Conservation (phyloP, 495 filamentous ascomycete genomes). For the Lasiosphaeris hirsuta region DNA sequence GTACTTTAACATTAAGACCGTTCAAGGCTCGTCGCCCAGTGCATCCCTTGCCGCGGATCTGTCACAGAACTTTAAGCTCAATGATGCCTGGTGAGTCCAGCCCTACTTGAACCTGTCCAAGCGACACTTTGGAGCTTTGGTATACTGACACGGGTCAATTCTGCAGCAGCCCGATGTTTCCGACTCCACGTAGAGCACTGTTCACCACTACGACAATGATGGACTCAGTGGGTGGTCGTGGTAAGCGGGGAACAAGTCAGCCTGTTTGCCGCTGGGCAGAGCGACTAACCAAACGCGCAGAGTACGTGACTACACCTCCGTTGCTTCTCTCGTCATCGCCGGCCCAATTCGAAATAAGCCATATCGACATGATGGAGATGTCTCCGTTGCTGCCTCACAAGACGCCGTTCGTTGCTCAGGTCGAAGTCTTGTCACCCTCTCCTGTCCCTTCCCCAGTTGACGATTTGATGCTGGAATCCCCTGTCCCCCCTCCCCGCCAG, state of each 20-base stretch:
- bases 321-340: conserved; percentile 78
- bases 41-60: conserved; percentile 87
- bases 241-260: conserved; percentile 60
- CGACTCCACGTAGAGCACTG: conserved; percentile 87
- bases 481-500: conserved; percentile 36
- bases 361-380: conserved; percentile 82
- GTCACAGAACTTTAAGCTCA: conserved; percentile 92
- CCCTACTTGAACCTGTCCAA: background rate
- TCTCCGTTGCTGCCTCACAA: conserved; percentile 87
- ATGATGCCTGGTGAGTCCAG: conserved; percentile 71
- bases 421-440: conserved; percentile 66
- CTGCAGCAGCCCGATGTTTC: conserved; percentile 74
- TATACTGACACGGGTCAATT: conserved; percentile 22
- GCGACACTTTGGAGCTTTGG: too few species aligned
- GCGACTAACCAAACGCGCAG: conserved; percentile 41
- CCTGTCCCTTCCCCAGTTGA: conserved; percentile 47
- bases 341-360: conserved; percentile 61
- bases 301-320: conserved; percentile 78
- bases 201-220: conserved; percentile 76
- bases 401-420: conserved; percentile 58
- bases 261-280: background rate
- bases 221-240: conserved; percentile 61
- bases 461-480: conserved; percentile 50
- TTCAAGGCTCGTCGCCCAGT: conserved; percentile 84
- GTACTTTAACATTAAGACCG: conserved; percentile 72